Evolutionary conservation across 148 eudicot species (phyloP).

Genomic region (Cornus controversa): DNA sequence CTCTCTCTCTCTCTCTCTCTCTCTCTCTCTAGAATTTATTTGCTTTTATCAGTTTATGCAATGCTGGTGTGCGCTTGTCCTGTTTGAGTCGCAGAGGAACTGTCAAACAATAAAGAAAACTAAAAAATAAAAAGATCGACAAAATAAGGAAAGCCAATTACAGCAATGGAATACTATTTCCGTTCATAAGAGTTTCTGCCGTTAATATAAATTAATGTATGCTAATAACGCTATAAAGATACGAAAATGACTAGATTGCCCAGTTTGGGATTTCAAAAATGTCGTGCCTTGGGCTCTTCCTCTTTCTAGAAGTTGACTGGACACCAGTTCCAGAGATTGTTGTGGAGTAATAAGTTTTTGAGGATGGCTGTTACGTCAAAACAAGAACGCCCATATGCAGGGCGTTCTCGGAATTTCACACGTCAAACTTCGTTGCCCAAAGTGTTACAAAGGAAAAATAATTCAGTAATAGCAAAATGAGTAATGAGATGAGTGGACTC

Average conservation of each 20-base stretch:
- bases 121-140: background rate
- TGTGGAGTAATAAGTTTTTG: too few species aligned
- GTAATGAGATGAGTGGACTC: too few species aligned
- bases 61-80: background rate
- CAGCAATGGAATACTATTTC: background rate
- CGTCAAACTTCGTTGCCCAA: too few species aligned
- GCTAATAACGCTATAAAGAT: too few species aligned
- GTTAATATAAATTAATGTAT: background rate
- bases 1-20: constrained; percentile 17
- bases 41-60: too few species aligned
- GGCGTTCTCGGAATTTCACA: too few species aligned
- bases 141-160: background rate
- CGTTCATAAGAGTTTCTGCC: background rate
- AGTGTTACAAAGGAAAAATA: too few species aligned
- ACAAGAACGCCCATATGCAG: too few species aligned
- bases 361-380: too few species aligned
- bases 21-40: too few species aligned
- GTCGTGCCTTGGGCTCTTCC: background rate
- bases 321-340: background rate
- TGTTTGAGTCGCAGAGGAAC: constrained; percentile 13
- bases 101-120: background rate
- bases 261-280: background rate
- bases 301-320: background rate
- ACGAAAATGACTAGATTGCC: background rate
- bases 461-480: too few species aligned